Conservation (phyloP, 495 filamentous ascomycete species). For the Rostrohypoxylon terebratum region DNA sequence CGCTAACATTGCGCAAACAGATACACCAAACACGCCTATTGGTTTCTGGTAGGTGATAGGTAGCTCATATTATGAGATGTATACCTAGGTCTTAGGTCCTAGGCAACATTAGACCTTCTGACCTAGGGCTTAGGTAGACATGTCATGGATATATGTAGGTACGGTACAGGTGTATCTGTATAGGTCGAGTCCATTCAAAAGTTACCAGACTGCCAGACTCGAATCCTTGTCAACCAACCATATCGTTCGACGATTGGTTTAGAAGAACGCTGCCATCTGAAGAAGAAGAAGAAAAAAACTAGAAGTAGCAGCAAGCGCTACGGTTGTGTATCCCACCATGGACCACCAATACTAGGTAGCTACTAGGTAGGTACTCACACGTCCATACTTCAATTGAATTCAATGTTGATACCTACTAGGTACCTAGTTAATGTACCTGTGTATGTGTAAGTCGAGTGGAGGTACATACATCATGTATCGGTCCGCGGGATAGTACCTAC, state of each 20-base stretch:
- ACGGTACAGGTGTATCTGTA: not conserved
- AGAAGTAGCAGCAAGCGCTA: slow-evolving; percentile 33
- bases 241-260: not conserved
- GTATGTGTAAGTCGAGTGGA: not conserved
- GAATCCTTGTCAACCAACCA: not conserved
- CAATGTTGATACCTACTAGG: no score
- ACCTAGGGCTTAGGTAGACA: no score
- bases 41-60: not conserved
- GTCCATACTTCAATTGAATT: not conserved
- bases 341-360: slow-evolving; percentile 16
- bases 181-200: slow-evolving; percentile 4
- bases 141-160: no score
- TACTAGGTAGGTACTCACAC: slow-evolving; percentile 4
- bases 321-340: slow-evolving; percentile 33
- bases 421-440: not conserved
- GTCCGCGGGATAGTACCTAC: not conserved
- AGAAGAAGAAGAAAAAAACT: not conserved
- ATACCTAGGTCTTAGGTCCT: no score
- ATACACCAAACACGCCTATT: not conserved
- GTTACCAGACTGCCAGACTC: not conserved
- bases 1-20: not conserved
- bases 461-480: not conserved
- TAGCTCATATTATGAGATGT: not conserved
- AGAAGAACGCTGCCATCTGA: not conserved
- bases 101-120: no score